A percentile compares a stretch with the other conserved stretches of the same genome.
Evolutionary conservation across 1,284 basidiomycete genomes (phyloP).

Genomic region (Apiotrichum porosum): DNA sequence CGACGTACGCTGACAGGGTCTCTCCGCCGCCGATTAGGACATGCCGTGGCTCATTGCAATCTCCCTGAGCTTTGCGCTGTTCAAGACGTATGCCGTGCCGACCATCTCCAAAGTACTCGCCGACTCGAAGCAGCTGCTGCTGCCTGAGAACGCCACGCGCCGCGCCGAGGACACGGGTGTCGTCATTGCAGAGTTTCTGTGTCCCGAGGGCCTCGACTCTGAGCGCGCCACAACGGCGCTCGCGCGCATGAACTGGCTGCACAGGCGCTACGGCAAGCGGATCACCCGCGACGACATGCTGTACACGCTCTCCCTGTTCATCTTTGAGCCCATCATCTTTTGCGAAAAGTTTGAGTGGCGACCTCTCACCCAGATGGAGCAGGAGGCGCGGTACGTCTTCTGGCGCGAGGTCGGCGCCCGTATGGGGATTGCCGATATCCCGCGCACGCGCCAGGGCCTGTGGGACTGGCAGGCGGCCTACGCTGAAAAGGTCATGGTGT

Average conservation of each 20-base stretch:
- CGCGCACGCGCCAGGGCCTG: slow-evolving; percentile 5
- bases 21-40: slow-evolving; percentile 2
- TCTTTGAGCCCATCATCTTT: slow-evolving; percentile 11
- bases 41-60: slow-evolving; percentile 7
- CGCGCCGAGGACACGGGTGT: slow-evolving; percentile 16
- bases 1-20: no score
- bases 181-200: slow-evolving; percentile 13
- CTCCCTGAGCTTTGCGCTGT: slow-evolving; percentile 11
- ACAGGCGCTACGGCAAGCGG: slow-evolving; percentile 10
- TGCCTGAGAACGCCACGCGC: slow-evolving; percentile 1
- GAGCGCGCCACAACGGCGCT: slow-evolving; percentile 12
- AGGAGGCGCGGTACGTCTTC: slow-evolving; percentile 14
- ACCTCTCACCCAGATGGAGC: slow-evolving; percentile 5
- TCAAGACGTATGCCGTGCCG: slow-evolving; percentile 16
- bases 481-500: slow-evolving; percentile 2
- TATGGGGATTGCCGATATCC: slow-evolving; percentile 14
- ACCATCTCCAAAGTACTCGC: slow-evolving; percentile 10
- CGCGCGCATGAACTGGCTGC: slow-evolving; percentile 17
- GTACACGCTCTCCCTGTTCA: slow-evolving; percentile 11
- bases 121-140: slow-evolving; percentile 10
- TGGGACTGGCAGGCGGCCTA: slow-evolving; percentile 7
- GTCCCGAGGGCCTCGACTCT: slow-evolving; percentile 4
- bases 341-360: slow-evolving; percentile 8
- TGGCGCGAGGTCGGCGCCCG: slow-evolving; percentile 20
- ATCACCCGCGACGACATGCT: slow-evolving; percentile 16